Conservation (phyloP, 371 early-diverging fungal species). For the Parasitella parasitica region DNA sequence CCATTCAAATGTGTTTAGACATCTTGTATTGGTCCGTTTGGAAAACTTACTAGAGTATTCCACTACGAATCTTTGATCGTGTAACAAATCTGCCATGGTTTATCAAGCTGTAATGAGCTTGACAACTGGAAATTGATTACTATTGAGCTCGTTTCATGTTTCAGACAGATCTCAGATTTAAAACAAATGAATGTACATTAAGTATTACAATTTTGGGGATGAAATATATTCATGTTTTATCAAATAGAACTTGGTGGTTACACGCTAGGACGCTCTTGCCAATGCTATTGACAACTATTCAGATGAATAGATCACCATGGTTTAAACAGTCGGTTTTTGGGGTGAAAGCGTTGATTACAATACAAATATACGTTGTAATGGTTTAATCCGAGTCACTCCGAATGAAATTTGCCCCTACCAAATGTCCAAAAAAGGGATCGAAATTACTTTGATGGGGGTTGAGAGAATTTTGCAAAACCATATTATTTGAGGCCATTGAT, state of each 20-base stretch:
- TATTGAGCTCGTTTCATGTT: conserved; percentile 10
- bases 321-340: conserved; percentile 17
- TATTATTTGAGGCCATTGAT: neutral
- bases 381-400: conserved; percentile 24
- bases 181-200: neutral
- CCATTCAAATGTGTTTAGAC: neutral
- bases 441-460: conserved; percentile 26
- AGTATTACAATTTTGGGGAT: conserved; percentile 16
- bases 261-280: neutral
- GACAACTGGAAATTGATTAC: neutral
- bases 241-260: neutral
- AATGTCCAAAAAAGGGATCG: conserved; percentile 20
- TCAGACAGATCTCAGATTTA: conserved; percentile 6
- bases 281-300: conserved; percentile 13
- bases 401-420: conserved; percentile 31
- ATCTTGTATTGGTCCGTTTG: neutral
- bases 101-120: neutral
- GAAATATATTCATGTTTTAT: neutral
- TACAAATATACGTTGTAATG: conserved; percentile 19
- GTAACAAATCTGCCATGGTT: conserved; percentile 4
- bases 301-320: neutral
- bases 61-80: conserved; percentile 1
- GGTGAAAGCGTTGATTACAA: conserved; percentile 19
- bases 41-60: neutral
- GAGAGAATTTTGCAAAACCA: neutral